Percentiles rank a stretch among this genome's conserved stretches.
phyloP scores from a whole-genome alignment of 768 basidiomycete genomes.

The Pseudohyphozyma bogoriensis region DNA sequence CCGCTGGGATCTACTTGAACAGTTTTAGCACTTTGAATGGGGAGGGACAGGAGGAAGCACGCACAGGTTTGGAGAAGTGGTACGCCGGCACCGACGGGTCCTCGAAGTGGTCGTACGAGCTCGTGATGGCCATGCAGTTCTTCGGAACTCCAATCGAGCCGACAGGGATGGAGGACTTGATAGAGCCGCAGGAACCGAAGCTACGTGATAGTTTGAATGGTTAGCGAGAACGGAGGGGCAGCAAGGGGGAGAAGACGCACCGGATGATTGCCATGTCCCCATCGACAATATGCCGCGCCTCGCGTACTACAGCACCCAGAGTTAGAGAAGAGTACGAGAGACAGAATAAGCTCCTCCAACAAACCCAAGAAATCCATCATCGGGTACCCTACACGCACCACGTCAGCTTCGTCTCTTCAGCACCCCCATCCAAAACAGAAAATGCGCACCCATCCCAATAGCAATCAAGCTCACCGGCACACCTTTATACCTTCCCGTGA shows the following conservation, averaged over 20 bases:
- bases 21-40: too few relatives aligned
- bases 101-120: slow-evolving; percentile 72
- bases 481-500: slow-evolving; percentile 57
- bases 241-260: slow-evolving; percentile 34
- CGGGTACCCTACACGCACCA: slow-evolving; percentile 35
- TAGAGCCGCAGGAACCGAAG: slow-evolving; percentile 69
- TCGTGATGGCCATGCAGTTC: slow-evolving; percentile 55
- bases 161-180: slow-evolving; percentile 54
- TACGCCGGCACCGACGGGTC: too few relatives aligned
- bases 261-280: slow-evolving; percentile 53
- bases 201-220: slow-evolving; percentile 38
- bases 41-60: too few relatives aligned
- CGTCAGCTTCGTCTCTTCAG: too few relatives aligned
- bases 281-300: slow-evolving; percentile 60
- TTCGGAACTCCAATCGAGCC: slow-evolving; percentile 64
- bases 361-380: slow-evolving; percentile 83
- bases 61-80: slow-evolving; percentile 56
- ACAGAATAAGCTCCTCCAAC: too few relatives aligned
- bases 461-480: slow-evolving; percentile 61
- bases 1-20: slow-evolving; percentile 45
- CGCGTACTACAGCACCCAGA: too few relatives aligned
- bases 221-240: neutral
- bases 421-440: neutral
- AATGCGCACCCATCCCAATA: slow-evolving; percentile 65
- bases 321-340: too few relatives aligned